phyloP scores from a whole-genome alignment of 2,329 filamentous ascomycete genomes.

The Periglandula ipomoeae region DNA sequence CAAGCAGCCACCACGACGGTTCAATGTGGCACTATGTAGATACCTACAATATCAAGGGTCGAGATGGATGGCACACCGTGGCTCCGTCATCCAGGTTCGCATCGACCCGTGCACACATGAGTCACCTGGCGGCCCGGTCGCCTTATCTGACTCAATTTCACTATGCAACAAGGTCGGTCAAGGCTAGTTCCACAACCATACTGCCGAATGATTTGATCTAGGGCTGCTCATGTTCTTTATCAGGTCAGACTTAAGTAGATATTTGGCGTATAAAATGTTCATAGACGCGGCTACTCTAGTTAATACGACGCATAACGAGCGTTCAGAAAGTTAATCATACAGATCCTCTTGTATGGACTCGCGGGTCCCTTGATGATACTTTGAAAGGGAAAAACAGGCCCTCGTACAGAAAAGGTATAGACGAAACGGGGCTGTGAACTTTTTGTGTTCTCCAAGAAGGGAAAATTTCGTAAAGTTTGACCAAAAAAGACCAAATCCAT shows the following conservation, averaged over 20 bases:
- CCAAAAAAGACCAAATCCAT: not conserved
- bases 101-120: not conserved
- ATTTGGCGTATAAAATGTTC: not conserved
- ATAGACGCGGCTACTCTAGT: not conserved
- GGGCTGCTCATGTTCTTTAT: not conserved
- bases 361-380: not conserved
- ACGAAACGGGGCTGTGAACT: not conserved
- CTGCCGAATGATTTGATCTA: not conserved
- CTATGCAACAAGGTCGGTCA: not conserved
- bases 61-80: too few species aligned
- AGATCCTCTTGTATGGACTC: not conserved
- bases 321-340: constrained; percentile 6
- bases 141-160: not conserved
- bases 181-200: not conserved
- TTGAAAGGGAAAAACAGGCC: not conserved
- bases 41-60: too few species aligned
- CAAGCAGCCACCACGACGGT: too few species aligned
- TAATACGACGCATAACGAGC: constrained; percentile 1
- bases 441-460: not conserved
- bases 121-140: not conserved
- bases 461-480: not conserved
- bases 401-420: not conserved
- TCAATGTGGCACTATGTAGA: too few species aligned
- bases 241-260: not conserved
- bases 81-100: not conserved